Base-by-base conservation (phyloP, 129 eudicot genomes). In the Flaveria sonorensis region DNA sequence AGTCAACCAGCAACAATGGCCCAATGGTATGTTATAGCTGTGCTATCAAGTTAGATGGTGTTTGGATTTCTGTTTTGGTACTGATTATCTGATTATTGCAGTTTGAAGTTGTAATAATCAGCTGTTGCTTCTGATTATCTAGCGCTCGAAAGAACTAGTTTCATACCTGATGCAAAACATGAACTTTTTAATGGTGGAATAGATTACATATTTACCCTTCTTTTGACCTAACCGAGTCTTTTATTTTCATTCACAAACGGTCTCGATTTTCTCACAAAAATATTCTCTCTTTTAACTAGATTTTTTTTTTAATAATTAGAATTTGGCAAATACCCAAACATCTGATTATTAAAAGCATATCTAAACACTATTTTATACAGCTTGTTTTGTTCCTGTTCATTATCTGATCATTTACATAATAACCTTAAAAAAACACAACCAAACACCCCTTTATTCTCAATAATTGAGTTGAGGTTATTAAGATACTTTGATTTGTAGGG, bases 1-100 rank as follows among this genome's bases (percentile, higher is more conserved):
- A 63, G 76, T 73, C 79, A 80, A 65, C 71, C 36, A 28, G 62
- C 30, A 73, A 81, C 21, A 50, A 59, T 59, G 85, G 79, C 57
- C 36, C 85, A 51, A 85, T 84, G 91, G 93, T 90, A 40, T 48
- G 75, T 65, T 57, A 59, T 82, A 19, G 42, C 43, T 68, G 63
- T 69, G 63, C 32, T 48, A 48, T 82, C 39, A 36, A 70, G 66
- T 83, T 69, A 20, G 61, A 40, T 0, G 62, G 18, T 24, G 6
- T 59, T 13, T 63, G 46, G 46, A 63, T 15, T 14, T 63, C 43
- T 14, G 45, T 63, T 63, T 32, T 63, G 69, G 46, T 30, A 28
- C 18, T 57, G 32, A 57, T 57, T 57, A 57, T 57, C 32, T 60
- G 67, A 60, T 60, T 60, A 60, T 21, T 60, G 67, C 8, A 14